Conservation (phyloP, 2,329 filamentous ascomycete species). For the Fusarium praegraminearum region DNA sequence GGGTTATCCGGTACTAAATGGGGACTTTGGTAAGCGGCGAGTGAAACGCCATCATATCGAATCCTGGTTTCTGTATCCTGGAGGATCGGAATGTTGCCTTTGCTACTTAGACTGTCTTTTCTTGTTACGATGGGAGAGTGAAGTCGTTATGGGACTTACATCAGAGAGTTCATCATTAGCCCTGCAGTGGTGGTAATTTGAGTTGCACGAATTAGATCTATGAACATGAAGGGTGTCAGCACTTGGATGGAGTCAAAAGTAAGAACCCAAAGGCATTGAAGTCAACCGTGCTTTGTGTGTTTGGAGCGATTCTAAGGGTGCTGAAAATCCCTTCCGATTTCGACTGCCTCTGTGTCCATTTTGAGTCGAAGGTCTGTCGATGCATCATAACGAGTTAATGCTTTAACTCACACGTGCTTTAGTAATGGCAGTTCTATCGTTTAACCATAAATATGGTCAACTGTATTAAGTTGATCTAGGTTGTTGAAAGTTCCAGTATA, state of each 20-base stretch:
- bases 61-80: not conserved
- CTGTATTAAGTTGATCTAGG: not conserved
- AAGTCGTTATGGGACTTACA: not conserved
- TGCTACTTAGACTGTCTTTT: not conserved
- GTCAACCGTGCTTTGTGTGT: not conserved
- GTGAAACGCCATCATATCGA: not conserved
- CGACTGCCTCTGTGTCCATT: not conserved
- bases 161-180: not conserved
- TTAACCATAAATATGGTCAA: not conserved
- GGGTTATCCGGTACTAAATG: constrained; percentile 20
- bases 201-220: not conserved
- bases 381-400: not conserved
- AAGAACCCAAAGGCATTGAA: accelerated
- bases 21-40: constrained; percentile 4
- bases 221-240: not conserved
- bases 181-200: not conserved
- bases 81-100: not conserved
- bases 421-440: not conserved
- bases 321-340: not conserved
- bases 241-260: not conserved
- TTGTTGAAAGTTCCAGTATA: not conserved
- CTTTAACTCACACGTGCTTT: not conserved
- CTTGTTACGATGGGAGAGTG: not conserved
- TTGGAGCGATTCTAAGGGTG: accelerated
- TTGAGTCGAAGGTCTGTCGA: not conserved